Evolutionary conservation across 148 eudicot genomes (phyloP).

Genomic region (Nepenthes mirabilis): DNA sequence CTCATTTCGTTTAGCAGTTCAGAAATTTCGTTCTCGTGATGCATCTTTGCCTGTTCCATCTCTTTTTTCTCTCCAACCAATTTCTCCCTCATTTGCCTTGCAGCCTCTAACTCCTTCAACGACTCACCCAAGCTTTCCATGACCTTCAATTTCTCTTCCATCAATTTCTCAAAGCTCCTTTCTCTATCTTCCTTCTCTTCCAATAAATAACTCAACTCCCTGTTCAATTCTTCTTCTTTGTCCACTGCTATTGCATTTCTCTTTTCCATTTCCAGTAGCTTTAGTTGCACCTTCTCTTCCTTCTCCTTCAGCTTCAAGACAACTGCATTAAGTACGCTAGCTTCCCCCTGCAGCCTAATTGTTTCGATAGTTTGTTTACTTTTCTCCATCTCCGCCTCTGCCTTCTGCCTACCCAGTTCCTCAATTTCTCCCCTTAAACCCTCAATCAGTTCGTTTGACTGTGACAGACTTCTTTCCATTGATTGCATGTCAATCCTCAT

Average conservation of each 20-base stretch:
- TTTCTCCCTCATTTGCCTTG: constrained; percentile 11
- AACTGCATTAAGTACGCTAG: constrained; percentile 15
- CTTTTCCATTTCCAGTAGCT: constrained; percentile 35
- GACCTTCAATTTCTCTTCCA: constrained; percentile 21
- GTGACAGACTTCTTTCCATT: constrained; percentile 15
- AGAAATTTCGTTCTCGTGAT: constrained; percentile 23
- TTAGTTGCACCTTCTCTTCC: constrained; percentile 16
- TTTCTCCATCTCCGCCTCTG: constrained; percentile 16
- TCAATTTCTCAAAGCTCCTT: constrained; percentile 17
- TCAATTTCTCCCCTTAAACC: constrained; percentile 21
- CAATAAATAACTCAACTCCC: constrained; percentile 17
- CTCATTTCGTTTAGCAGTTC: constrained; percentile 22
- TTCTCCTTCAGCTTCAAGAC: constrained; percentile 21
- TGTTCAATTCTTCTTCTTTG: constrained; percentile 16
- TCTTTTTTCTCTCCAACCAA: constrained; percentile 22
- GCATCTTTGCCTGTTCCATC: constrained; percentile 27
- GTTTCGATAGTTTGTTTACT: constrained; percentile 10
- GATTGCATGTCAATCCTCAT: constrained; percentile 18
- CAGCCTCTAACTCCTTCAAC: constrained; percentile 15
- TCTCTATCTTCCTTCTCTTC: constrained; percentile 29
- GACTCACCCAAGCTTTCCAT: constrained; percentile 20
- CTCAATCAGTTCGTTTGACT: constrained; percentile 18
- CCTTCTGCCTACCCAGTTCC: constrained; percentile 16
- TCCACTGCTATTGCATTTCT: constrained; percentile 14
- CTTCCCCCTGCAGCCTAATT: constrained; percentile 23